Evolutionary conservation across 768 basidiomycete genomes (phyloP), one percentile per base, ranked within the genome.

Genomic region (Kwoniella europaea): DNA sequence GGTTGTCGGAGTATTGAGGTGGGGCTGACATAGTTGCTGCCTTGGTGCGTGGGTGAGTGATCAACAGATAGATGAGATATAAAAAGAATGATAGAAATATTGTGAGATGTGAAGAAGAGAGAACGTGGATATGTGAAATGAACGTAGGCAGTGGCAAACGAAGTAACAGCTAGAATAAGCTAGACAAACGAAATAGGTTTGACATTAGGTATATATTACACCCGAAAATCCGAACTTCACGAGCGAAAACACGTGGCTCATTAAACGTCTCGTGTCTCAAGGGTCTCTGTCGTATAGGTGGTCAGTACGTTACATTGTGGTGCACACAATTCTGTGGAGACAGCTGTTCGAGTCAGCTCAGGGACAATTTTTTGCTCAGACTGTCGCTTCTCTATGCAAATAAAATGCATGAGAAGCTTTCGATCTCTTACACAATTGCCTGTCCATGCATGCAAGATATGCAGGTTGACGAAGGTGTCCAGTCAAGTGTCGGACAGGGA

Each of bases 1-100:
- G 50, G 29, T 57, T 63, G 68, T 82, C 79, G 13, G 75, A 71
- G 68, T 83, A 82, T 27, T 72, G 57, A 9, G 82, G 81, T 55
- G 81, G 82, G 2, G 77, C 67, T 12, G 77, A 61, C 75, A 78
- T 80, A 57, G 0, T 70, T 12, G 20, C 18, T 69, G 24, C 2
- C 3, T 24, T 63, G 56, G 2, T 18, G 35, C 42, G 52, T 44
- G 4, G 13, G 29, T 16, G 53, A 57, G 43, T 5, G 54, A 10
- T 56, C 4, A 10, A 41, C 20, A 60, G 55, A 15, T 44, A n/a
- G 24, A 16, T 27, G 20, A 63, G n/a, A 22, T 22, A 4, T 15
- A 29, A 20, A 10, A 43, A 65, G 29, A 2, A 58, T 7, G 29
- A 41, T 66, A 55, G 24, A 13, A 18, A 65, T 35, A n/a, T n/a